A percentile compares a stretch with the other conserved stretches of the same genome.
These are phyloP conservation scores for Colletotrichum sp. DNA, from an alignment of 2,329 filamentous ascomycete genomes.

Conservation along the genomic window DNA sequence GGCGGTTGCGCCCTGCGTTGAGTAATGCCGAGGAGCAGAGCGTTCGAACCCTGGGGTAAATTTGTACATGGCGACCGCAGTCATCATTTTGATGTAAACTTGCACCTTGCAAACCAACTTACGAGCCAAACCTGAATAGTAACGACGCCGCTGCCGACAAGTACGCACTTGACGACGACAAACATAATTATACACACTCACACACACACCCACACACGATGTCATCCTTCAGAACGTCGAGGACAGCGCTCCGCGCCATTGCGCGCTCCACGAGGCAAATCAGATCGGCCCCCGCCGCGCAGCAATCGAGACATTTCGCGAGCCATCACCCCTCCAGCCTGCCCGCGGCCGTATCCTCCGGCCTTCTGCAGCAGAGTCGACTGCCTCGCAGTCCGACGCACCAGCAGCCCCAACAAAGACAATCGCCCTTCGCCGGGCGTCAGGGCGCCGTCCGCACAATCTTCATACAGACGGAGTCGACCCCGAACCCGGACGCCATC, in stretches of 20 bases:
- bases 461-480: slow-evolving; percentile 97
- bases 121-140: background rate
- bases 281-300: background rate
- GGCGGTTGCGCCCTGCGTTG: background rate
- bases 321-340: slow-evolving; percentile 17
- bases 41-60: background rate
- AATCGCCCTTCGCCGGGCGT: slow-evolving; percentile 25
- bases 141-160: background rate
- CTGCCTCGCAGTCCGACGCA: background rate
- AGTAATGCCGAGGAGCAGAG: slow-evolving; percentile 3
- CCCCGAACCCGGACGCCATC: slow-evolving; percentile 92
- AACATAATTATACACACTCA: background rate
- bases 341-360: slow-evolving; percentile 12
- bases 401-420: background rate
- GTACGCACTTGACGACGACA: background rate
- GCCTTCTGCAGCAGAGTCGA: slow-evolving; percentile 8
- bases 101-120: background rate
- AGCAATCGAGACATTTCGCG: slow-evolving; percentile 12
- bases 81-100: background rate
- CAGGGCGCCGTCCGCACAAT: slow-evolving; percentile 69
- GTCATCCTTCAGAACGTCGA: slow-evolving; percentile 18
- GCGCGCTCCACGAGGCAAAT: slow-evolving; percentile 7
- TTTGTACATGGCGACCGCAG: background rate
- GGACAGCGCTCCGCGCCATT: slow-evolving; percentile 15
- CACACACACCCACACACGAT: background rate